A percentile compares a stretch with the other conserved stretches of the same genome.
phyloP scores from a whole-genome alignment of 1,139 yeast species.

The Sugiyamaella sp. region DNA sequence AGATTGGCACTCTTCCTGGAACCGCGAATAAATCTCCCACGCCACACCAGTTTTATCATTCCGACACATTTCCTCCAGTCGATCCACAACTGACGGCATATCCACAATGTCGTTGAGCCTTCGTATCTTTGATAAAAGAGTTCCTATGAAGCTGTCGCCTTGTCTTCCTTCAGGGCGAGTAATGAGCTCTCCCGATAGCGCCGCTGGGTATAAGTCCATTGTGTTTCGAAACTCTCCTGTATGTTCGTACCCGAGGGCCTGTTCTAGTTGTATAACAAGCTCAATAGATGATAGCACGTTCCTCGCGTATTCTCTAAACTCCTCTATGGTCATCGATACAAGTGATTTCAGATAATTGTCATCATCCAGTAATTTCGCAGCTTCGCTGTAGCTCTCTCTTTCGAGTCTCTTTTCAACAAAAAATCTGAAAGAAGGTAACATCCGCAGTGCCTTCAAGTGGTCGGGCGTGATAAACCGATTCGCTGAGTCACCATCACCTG shows the following conservation, averaged over 20 bases:
- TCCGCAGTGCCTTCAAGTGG: constrained; percentile 47
- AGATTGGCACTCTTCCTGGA: constrained; percentile 9
- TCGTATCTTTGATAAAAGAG: constrained; percentile 11
- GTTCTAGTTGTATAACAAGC: constrained; percentile 20
- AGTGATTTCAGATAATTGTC: constrained; percentile 24
- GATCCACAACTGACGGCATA: constrained; percentile 1
- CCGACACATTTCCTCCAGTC: constrained; percentile 4
- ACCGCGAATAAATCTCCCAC: constrained; percentile 6
- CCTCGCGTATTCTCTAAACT: constrained; percentile 23
- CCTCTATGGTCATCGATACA: constrained; percentile 20
- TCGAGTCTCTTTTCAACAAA: constrained; percentile 41
- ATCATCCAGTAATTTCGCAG: constrained; percentile 21
- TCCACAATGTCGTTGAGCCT: not conserved
- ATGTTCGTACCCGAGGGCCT: constrained; percentile 9
- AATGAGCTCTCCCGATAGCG: constrained; percentile 23
- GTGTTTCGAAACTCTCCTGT: constrained; percentile 11
- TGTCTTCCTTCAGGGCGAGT: constrained; percentile 5
- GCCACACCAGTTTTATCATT: constrained; percentile 11
- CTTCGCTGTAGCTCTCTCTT: constrained; percentile 20
- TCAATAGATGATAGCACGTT: constrained; percentile 23
- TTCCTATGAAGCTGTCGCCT: constrained; percentile 3
- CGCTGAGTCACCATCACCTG: constrained; percentile 35
- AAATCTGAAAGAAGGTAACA: constrained; percentile 52
- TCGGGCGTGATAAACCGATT: constrained; percentile 35
- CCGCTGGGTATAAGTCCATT: constrained; percentile 24